A percentile compares a stretch with the other conserved stretches of the same genome.
Evolutionary conservation across 257 asterid genomes (phyloP).

Genomic region (Solanum piurae): DNA sequence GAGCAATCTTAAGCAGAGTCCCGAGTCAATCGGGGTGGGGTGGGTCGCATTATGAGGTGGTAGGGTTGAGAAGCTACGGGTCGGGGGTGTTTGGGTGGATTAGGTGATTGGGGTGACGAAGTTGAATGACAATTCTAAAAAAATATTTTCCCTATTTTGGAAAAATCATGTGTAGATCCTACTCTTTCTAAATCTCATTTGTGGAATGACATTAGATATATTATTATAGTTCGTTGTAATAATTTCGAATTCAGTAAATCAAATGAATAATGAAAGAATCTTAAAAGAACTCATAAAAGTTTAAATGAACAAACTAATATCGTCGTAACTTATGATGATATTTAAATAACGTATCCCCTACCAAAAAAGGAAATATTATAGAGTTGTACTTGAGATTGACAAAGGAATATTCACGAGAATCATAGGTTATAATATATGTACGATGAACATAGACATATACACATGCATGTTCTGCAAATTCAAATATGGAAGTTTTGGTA

Average conservation of each 20-base stretch:
- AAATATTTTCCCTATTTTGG: background rate
- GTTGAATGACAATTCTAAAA: too few relatives aligned
- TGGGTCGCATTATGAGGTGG: background rate
- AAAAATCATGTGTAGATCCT: too few relatives aligned
- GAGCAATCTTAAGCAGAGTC: too few relatives aligned
- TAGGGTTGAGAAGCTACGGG: background rate
- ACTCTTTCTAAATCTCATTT: too few relatives aligned
- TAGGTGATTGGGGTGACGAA: background rate
- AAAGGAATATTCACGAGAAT: background rate
- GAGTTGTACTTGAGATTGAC: background rate
- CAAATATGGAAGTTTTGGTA: background rate
- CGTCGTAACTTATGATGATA: background rate
- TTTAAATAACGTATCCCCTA: background rate
- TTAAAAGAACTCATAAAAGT: background rate
- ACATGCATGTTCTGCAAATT: background rate
- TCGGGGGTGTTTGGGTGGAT: background rate
- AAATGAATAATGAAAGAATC: background rate
- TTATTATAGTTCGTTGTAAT: too few relatives aligned
- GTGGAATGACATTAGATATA: too few relatives aligned
- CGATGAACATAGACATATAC: background rate
- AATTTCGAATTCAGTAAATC: background rate
- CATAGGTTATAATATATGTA: background rate
- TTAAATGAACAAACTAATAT: background rate
- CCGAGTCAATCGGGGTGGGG: background rate
- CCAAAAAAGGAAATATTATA: background rate